Evolutionary conservation across 1,284 basidiomycete species (phyloP), one percentile per base, ranked within the genome.

Genomic region (Ustilago trichophora): DNA sequence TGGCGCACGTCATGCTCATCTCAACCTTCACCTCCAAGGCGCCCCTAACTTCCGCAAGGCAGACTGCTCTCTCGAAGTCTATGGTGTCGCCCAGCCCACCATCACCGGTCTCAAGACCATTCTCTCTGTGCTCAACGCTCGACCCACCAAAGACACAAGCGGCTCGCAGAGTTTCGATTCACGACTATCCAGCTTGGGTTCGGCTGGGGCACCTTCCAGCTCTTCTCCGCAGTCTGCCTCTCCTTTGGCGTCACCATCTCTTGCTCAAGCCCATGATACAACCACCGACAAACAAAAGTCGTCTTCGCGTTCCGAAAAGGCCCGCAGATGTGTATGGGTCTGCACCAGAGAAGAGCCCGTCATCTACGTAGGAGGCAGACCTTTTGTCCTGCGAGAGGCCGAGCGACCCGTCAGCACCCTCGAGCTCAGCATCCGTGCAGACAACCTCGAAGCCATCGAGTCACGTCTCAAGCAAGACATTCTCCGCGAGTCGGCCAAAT

Each of bases 391-490:
- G 15, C 87, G 96, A 43, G 95, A 99, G 81, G 88, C 91, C 0
- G 87, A 91, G 12, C 88, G 90, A 54, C 95, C 96, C 1, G 87
- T 90, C 54, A 86, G 88, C 45, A 91, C 90, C 0, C 85, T 98
- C 53, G 85, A 88, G 15, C 83, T 98, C 34, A 95, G 92, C n/a
- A 92, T 96, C 81, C 87, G 96, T 32, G 91, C 94, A 1, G 90
- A 93, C 81, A 97, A 96, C 78, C 85, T 99, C 10, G 96, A 98
- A 82, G 93, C 89, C 4, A 98, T 99, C 64, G 96, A 99, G 83
- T 85, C 86, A 33, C 87, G 95, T 7, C 66, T 81, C 34, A 97
- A 95, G 84, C 86, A 88, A 32, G 96, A 99, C 78, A 95, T 99
- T 47, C 84, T 98, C n/a, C 87, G 88, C 54, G 96, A 99, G 84